Evolutionary conservation across 2,329 filamentous ascomycete genomes (phyloP).

Genomic region (Xenoacremonium recifei): DNA sequence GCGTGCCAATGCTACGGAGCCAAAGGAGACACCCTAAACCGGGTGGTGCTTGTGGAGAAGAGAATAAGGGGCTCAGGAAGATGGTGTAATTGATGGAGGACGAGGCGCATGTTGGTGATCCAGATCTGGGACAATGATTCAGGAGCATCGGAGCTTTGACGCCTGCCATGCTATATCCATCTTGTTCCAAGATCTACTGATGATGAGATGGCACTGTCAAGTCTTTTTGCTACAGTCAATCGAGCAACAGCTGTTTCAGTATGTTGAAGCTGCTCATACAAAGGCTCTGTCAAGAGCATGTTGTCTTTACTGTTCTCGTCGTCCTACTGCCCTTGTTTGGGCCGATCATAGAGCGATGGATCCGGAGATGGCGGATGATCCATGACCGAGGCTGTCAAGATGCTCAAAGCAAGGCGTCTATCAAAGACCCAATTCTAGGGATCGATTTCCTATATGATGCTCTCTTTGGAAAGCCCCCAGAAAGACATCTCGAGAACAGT

Average conservation of each 20-base stretch:
- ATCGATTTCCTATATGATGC: constrained; percentile 34
- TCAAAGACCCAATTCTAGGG: constrained; percentile 32
- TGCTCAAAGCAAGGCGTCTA: constrained; percentile 18
- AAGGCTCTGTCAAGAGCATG: neutral
- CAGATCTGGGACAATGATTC: constrained; percentile 27
- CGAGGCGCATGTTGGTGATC: constrained; percentile 13
- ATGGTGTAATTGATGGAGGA: constrained; percentile 4
- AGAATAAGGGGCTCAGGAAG: constrained; percentile 1
- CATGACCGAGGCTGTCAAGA: constrained; percentile 22
- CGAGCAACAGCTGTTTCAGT: too few relatives aligned
- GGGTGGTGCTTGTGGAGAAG: constrained; percentile 6
- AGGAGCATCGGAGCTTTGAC: constrained; percentile 20
- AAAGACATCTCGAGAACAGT: constrained; percentile 28
- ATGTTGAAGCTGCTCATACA: constrained; percentile 17
- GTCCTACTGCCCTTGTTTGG: constrained; percentile 17
- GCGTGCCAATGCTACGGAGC: too few relatives aligned
- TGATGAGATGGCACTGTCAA: constrained; percentile 13
- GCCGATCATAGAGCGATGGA: constrained; percentile 8
- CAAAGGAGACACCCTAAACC: constrained; percentile 8
- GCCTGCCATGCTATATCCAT: constrained; percentile 19
- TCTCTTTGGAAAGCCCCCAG: constrained; percentile 23
- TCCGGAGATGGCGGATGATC: constrained; percentile 16
- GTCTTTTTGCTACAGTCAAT: too few relatives aligned
- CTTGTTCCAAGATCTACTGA: constrained; percentile 9
- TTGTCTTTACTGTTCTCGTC: constrained; percentile 13